phyloP scores from a whole-genome alignment of 2,329 filamentous ascomycete species.

The Penicillium fuscoglaucum region DNA sequence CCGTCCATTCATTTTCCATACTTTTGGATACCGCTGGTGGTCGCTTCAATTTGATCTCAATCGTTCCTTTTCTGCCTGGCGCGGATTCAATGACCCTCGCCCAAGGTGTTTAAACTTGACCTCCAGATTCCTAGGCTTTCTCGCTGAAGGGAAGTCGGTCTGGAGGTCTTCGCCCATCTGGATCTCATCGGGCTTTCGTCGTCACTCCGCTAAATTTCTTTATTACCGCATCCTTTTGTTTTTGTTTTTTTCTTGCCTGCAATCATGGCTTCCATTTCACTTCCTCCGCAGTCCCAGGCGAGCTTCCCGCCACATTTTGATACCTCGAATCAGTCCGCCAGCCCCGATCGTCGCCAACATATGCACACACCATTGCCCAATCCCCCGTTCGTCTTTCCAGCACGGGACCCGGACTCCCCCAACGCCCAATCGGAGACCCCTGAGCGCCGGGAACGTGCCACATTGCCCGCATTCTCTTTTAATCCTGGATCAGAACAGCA shows the following conservation, averaged over 20 bases:
- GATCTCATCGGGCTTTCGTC: constrained; percentile 16
- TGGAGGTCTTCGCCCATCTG: constrained; percentile 28
- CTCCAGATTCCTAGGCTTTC: constrained; percentile 29
- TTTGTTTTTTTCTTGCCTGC: background rate
- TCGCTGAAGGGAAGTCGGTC: constrained; percentile 25
- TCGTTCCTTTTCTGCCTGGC: constrained; percentile 25
- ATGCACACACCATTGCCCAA: constrained; percentile 52
- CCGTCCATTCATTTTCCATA: constrained; percentile 26
- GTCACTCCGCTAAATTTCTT: constrained; percentile 12
- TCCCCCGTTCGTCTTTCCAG: constrained; percentile 66
- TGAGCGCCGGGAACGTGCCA: constrained; percentile 44
- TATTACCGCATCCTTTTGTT: constrained; percentile 8
- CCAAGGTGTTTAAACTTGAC: constrained; percentile 20
- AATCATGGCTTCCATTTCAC: constrained; percentile 41
- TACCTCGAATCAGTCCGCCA: constrained; percentile 17
- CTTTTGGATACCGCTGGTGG: constrained; percentile 7
- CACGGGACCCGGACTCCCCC: constrained; percentile 41
- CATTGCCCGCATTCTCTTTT: constrained; percentile 43
- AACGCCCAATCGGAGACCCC: constrained; percentile 43
- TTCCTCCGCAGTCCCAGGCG: constrained; percentile 33
- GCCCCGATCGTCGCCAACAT: constrained; percentile 28
- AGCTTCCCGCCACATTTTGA: constrained; percentile 33
- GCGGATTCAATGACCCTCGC: constrained; percentile 29
- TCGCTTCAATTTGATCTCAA: constrained; percentile 6
- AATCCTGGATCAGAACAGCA: constrained; percentile 34